A percentile compares a stretch with the other conserved stretches of the same genome.
These are phyloP conservation scores for Hygrophila difformis DNA, from an alignment of 257 asterid genomes.

Conservation along the genomic window DNA sequence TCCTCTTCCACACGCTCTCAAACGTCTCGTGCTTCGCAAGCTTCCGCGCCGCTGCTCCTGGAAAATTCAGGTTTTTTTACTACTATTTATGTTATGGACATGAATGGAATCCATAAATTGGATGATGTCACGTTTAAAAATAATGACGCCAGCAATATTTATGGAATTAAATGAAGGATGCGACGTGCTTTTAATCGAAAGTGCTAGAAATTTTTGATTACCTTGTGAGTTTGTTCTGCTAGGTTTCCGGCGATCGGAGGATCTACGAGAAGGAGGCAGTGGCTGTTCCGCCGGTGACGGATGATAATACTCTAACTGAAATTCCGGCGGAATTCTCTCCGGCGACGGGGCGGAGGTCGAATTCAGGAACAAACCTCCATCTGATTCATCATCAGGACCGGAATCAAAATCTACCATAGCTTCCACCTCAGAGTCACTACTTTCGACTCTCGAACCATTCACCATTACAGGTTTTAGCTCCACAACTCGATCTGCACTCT, in stretches of 20 bases:
- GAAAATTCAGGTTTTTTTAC: background rate
- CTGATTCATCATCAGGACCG: background rate
- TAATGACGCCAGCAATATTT: no score
- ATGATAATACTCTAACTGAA: conserved; percentile 14
- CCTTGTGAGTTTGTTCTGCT: conserved; percentile 29
- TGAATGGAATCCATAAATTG: no score
- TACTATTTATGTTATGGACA: no score
- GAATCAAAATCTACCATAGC: background rate
- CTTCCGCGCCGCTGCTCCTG: conserved; percentile 19
- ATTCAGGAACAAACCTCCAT: background rate
- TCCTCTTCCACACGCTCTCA: conserved; percentile 59
- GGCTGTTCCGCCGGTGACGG: conserved; percentile 11
- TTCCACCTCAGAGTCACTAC: conserved; percentile 17
- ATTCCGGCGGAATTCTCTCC: conserved; percentile 14
- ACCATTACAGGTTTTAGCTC: conserved; percentile 37
- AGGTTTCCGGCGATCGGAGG: conserved; percentile 20
- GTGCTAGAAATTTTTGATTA: no score
- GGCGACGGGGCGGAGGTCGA: conserved; percentile 5
- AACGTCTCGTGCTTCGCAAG: conserved; percentile 32
- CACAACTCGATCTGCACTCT: conserved; percentile 14
- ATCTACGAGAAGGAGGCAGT: conserved; percentile 11
- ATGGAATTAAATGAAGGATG: no score
- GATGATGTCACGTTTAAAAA: no score
- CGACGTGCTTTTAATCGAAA: no score
- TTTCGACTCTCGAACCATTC: conserved; percentile 26